Base-by-base conservation (phyloP, 2,329 filamentous ascomycete genomes). In the Apiospora hydei region DNA sequence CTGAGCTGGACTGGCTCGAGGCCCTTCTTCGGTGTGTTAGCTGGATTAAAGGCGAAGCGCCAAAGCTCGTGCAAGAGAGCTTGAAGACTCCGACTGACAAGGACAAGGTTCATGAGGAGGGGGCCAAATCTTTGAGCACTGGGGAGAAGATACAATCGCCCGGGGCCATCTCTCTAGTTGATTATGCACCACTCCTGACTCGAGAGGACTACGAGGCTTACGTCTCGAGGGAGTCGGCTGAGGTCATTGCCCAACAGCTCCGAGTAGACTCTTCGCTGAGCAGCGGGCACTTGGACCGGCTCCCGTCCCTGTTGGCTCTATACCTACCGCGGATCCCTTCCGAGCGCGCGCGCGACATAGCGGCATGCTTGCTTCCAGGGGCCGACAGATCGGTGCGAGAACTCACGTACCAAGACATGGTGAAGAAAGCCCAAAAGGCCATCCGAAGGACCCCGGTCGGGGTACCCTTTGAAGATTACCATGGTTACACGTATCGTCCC, bases 1-100 rank as follows among this genome's bases (percentile, higher is more conserved):
- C 46, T 4, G 70, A 71, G 34, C 13, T 71, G 30, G 61, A 71
- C 16, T 71, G 70, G 70, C 61, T 71, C 21, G 70, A 71, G 30
- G 43, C 61, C 5, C 46, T 47, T 38, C 46, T 67, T 13, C 61
- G 61, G 4, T 71, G 70, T 30, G 70, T 71, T 18, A 64, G 51
- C 21, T 71, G 70, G 70, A 51, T 67, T n/a, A 26, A 67, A 24
- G 44, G 53, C 53, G 30, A 61, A 21, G 53, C 53, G 30, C 53
- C 53, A 38, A 30, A 61, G 53, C 16, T 61, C 6, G 53, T 61
- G 10, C 53, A 61, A 38, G 53, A 61, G 16, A 34, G 53, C 53
- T 38, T 61, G 30, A 34, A 34, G 26, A 18, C 30, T 38, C 53
- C 53, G 16, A 16, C 16, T 11, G 53, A 38, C 18, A n/a, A 38